Evolutionary conservation across 1,284 basidiomycete species (phyloP).

Genomic region (Pseudozyma pruni): DNA sequence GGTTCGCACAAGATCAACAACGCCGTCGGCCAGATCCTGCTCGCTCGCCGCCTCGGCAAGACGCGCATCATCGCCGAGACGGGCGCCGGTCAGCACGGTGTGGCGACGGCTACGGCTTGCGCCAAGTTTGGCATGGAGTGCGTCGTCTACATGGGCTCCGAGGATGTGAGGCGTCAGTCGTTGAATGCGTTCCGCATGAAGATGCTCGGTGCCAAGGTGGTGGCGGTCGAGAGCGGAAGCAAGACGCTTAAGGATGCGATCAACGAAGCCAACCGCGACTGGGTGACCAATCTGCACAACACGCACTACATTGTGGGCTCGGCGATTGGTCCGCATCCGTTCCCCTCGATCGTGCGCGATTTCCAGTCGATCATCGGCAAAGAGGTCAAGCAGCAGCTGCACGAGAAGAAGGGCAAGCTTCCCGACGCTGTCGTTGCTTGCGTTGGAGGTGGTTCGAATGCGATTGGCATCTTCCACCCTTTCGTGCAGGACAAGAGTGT

Average conservation of each 20-base stretch:
- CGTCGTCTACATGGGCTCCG: slow-evolving; percentile 97
- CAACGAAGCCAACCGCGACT: slow-evolving; percentile 76
- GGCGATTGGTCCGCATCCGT: slow-evolving; percentile 96
- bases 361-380: slow-evolving; percentile 95
- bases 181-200: slow-evolving; percentile 97
- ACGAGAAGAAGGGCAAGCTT: slow-evolving; percentile 80
- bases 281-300: slow-evolving; percentile 87
- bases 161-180: slow-evolving; percentile 93
- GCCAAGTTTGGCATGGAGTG: slow-evolving; percentile 96
- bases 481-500: slow-evolving; percentile 62
- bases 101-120: slow-evolving; percentile 97
- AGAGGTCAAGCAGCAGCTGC: slow-evolving; percentile 91
- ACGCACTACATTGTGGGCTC: slow-evolving; percentile 98
- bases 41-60: slow-evolving; percentile 92
- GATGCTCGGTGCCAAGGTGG: slow-evolving; percentile 87
- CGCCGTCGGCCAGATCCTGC: slow-evolving; percentile 74
- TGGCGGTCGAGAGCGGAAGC: slow-evolving; percentile 93
- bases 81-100: slow-evolving; percentile 97
- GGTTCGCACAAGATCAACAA: slow-evolving; percentile 68
- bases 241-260: slow-evolving; percentile 89
- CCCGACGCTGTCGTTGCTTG: slow-evolving; percentile 96
- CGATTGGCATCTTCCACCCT: slow-evolving; percentile 77
- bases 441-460: slow-evolving; percentile 96
- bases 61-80: slow-evolving; percentile 98
- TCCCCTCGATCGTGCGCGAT: slow-evolving; percentile 98